phyloP scores from a whole-genome alignment of 176 grass and related monocot species.

The Dactylis glomerata region DNA sequence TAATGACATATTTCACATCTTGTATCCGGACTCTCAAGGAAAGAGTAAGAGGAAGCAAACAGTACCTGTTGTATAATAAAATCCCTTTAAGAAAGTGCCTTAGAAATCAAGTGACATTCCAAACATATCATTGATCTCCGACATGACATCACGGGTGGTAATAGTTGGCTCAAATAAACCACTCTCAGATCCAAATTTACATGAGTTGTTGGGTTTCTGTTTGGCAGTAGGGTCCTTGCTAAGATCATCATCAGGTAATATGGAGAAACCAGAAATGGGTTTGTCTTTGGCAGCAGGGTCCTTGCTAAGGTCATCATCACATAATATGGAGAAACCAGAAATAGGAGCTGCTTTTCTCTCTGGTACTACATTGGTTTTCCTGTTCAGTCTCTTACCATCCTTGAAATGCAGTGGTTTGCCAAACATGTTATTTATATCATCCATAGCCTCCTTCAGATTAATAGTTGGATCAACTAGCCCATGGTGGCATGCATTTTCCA shows the following conservation, averaged over 20 bases:
- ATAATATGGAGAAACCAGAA: slow-evolving; percentile 64
- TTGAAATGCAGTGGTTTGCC: slow-evolving; percentile 75
- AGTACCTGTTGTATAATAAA: background rate
- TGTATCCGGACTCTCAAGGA: background rate
- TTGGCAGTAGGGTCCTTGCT: slow-evolving; percentile 29
- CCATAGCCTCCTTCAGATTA: slow-evolving; percentile 87
- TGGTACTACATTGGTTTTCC: slow-evolving; percentile 28
- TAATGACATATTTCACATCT: background rate
- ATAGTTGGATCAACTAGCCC: slow-evolving; percentile 81
- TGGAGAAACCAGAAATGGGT: slow-evolving; percentile 44
- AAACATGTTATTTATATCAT: slow-evolving; percentile 96
- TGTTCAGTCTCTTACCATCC: slow-evolving; percentile 40
- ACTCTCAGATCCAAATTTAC: slow-evolving; percentile 36
- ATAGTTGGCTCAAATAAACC: slow-evolving; percentile 90
- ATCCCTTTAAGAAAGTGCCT: slow-evolving; percentile 1
- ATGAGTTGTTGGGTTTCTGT: slow-evolving; percentile 16
- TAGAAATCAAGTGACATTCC: slow-evolving; percentile 77
- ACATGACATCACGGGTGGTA: slow-evolving; percentile 78
- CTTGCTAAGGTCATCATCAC: slow-evolving; percentile 54
- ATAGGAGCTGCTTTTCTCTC: slow-evolving; percentile 36
- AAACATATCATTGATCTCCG: slow-evolving; percentile 88
- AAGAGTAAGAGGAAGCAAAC: background rate
- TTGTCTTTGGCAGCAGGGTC: slow-evolving; percentile 23
- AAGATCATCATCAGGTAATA: slow-evolving; percentile 66
- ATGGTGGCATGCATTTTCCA: slow-evolving; percentile 93